Evolutionary conservation across 2,329 filamentous ascomycete genomes (phyloP).

Genomic region (Chaetomium strumarium): DNA sequence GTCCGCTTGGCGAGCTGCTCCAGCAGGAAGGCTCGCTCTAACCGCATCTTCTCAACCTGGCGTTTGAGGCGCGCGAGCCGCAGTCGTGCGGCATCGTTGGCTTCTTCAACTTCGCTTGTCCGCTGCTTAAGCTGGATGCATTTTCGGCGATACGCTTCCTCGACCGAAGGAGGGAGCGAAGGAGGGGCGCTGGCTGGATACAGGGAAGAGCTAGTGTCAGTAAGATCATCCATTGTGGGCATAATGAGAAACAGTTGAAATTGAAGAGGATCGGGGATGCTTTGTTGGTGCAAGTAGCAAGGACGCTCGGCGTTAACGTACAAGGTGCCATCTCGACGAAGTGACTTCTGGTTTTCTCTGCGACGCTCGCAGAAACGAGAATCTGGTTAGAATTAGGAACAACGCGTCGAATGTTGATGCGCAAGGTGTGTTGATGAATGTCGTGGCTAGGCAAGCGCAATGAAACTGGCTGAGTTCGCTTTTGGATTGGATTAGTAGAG

Average conservation of each 20-base stretch:
- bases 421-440: no score
- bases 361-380: no score
- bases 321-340: constrained; percentile 19
- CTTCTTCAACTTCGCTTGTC: constrained; percentile 83
- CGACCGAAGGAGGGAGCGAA: constrained; percentile 76
- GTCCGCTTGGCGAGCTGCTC: constrained; percentile 70
- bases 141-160: constrained; percentile 93
- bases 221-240: constrained; percentile 11
- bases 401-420: no score
- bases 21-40: constrained; percentile 72
- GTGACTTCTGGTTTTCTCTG: not conserved
- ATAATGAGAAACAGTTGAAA: not conserved
- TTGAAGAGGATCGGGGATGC: not conserved
- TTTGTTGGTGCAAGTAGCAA: not conserved
- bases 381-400: no score
- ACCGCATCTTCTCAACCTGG: constrained; percentile 83
- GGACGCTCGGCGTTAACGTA: constrained; percentile 8
- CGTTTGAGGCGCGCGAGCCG: constrained; percentile 75
- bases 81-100: constrained; percentile 77
- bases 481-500: no score
- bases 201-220: not conserved
- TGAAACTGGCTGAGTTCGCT: no score
- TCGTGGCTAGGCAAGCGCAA: no score
- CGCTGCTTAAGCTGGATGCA: constrained; percentile 91
- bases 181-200: constrained; percentile 43